Base-by-base conservation (phyloP, 176 grass and related monocot species). In the Eleusine indica region DNA sequence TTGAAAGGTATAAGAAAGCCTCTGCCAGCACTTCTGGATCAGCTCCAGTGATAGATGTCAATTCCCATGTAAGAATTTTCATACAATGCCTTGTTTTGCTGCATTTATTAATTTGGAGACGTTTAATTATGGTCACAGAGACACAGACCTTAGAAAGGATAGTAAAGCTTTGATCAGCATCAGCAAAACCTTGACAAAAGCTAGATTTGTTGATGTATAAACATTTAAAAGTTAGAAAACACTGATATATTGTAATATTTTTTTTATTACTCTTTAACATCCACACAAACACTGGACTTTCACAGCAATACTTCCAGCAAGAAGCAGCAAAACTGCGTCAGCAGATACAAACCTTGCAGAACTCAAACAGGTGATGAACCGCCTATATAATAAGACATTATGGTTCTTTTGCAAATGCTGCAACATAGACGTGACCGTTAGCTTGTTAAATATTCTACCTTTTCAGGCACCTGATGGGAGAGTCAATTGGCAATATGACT, bases 1-100 rank as follows among this genome's bases (percentile, higher is more conserved):
- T 97, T 67, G 91, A 97, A 79, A 94, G 82, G 89, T 97, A 97
- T 82, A 97, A 97, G 85, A 97, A 97, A 65, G 87, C 91, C 38
- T 87, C 88, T 68, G 85, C 89, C 9, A 91, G 88, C 73, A 85
- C 74, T 81, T 93, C 94, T 17, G 86, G 82, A 52, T 88, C 94
- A 73, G 90, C 83, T 83, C 73, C 89, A 11, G 80, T 84, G 37
- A 66, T 91, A 88, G 94, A 97, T 58, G 87, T 91, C 75, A 97
- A 94, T 68, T 88, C 89, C 68, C 89, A 71, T 56, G 94, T 91
- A 93, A 86, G 79, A 43, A 70, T 38, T 21, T 38, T 21, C 35
- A n/a, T 77, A 49, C 18, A 7, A 15, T 54, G 52, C 52, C 41
- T 66, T 13, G 17, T 51, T 79, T 79, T 18, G 48, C 14, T 61